Evolutionary conservation across 192 early-diverging fungal species (phyloP).

Genomic region (Chytriomyces hyalinus): DNA sequence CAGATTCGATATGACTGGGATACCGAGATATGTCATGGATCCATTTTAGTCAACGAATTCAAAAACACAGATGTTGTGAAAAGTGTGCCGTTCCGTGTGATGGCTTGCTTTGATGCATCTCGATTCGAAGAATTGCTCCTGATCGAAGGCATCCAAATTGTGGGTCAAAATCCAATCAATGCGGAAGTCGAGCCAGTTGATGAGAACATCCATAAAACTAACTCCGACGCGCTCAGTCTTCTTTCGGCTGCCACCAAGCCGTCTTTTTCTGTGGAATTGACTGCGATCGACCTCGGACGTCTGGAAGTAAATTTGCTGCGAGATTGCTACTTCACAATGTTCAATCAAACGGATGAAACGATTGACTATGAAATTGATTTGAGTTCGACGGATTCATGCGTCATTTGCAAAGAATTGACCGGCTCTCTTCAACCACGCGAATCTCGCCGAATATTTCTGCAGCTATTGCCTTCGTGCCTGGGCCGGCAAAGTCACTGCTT

Average conservation of each 20-base stretch:
- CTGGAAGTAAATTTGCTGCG: constrained; percentile 53
- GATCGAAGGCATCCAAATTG: constrained; percentile 14
- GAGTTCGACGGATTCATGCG: neutral
- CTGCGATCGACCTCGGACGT: constrained; percentile 56
- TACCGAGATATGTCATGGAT: constrained; percentile 52
- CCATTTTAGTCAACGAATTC: constrained; percentile 77
- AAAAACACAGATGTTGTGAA: constrained; percentile 83
- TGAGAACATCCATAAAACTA: neutral
- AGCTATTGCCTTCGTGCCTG: constrained; percentile 48
- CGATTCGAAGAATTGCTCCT: constrained; percentile 12
- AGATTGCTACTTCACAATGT: constrained; percentile 63
- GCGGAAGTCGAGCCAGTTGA: neutral
- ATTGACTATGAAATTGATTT: constrained; percentile 30
- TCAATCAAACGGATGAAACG: constrained; percentile 40
- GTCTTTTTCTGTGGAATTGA: constrained; percentile 48
- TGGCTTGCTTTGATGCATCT: constrained; percentile 52
- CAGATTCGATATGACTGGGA: neutral
- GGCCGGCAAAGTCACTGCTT: constrained; percentile 64
- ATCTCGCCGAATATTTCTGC: constrained; percentile 62
- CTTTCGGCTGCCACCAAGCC: constrained; percentile 17
- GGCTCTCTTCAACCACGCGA: constrained; percentile 60
- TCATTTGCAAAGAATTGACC: constrained; percentile 12
- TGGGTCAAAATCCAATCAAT: constrained; percentile 19
- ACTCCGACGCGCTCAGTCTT: constrained; percentile 11
- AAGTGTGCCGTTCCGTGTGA: constrained; percentile 65